Evolutionary conservation across 2,329 filamentous ascomycete species (phyloP).

Genomic region (Blumeria graminis): DNA sequence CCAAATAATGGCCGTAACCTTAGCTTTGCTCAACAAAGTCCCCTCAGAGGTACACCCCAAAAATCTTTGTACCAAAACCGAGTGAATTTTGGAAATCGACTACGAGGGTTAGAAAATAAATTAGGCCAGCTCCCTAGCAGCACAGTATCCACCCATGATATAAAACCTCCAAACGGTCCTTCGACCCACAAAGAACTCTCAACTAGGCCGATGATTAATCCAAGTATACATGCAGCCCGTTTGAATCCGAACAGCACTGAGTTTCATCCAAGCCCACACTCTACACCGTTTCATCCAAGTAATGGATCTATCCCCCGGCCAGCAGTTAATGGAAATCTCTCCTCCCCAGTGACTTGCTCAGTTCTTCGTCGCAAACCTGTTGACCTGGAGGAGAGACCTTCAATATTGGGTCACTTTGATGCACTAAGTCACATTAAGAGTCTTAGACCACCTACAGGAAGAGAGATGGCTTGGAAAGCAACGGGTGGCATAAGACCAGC

Average conservation of each 20-base stretch:
- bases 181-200: constrained; percentile 30
- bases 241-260: constrained; percentile 46
- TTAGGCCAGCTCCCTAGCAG: constrained; percentile 6
- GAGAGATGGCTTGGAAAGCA: constrained; percentile 33
- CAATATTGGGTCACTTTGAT: constrained; percentile 31
- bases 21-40: constrained; percentile 20
- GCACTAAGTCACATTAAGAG: constrained; percentile 34
- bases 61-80: constrained; percentile 9
- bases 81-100: constrained; percentile 8
- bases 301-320: constrained; percentile 49
- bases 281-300: constrained; percentile 45
- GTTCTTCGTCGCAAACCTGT: constrained; percentile 48
- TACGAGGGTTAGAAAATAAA: constrained; percentile 12
- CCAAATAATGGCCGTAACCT: constrained; percentile 14
- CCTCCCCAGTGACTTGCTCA: constrained; percentile 20
- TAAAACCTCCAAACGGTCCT: constrained; percentile 51
- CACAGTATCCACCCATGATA: constrained; percentile 27
- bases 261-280: constrained; percentile 67
- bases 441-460: constrained; percentile 26
- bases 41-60: constrained; percentile 14
- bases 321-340: constrained; percentile 17
- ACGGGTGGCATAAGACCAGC: constrained; percentile 69
- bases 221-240: constrained; percentile 28
- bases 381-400: constrained; percentile 28
- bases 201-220: constrained; percentile 27